A percentile compares a stretch with the other conserved stretches of the same genome.
These are phyloP conservation scores for Penicillium sp. DNA, from an alignment of 2,329 filamentous ascomycete species.

Conservation along the genomic window DNA sequence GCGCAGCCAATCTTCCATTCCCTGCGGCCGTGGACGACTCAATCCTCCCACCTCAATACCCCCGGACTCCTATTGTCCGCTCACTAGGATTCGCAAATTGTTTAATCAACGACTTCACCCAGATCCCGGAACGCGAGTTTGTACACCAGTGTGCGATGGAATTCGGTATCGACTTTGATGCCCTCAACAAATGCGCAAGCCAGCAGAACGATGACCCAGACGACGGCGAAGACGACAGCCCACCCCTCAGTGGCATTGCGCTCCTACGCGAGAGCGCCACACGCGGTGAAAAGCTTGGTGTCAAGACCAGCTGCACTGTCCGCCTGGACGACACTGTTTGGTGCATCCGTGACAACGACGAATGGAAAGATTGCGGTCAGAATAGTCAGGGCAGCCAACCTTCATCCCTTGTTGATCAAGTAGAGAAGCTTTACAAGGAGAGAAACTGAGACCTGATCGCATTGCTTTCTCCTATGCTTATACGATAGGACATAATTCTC, in stretches of 20 bases:
- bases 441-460: slow-evolving; percentile 16
- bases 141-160: slow-evolving; percentile 87
- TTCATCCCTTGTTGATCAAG: slow-evolving; percentile 70
- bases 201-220: slow-evolving; percentile 71
- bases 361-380: slow-evolving; percentile 79
- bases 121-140: slow-evolving; percentile 77
- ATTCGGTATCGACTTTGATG: slow-evolving; percentile 81
- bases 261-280: slow-evolving; percentile 50
- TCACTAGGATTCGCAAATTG: slow-evolving; percentile 95
- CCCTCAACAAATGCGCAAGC: slow-evolving; percentile 79
- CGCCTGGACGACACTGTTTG: slow-evolving; percentile 76
- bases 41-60: slow-evolving; percentile 54
- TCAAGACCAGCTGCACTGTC: slow-evolving; percentile 75
- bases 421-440: slow-evolving; percentile 67
- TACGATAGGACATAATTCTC: slow-evolving; percentile 2
- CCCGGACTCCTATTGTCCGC: slow-evolving; percentile 71
- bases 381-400: slow-evolving; percentile 55
- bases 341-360: slow-evolving; percentile 77
- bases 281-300: slow-evolving; percentile 60
- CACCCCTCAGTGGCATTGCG: slow-evolving; percentile 55
- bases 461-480: background rate
- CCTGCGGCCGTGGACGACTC: slow-evolving; percentile 26
- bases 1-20: slow-evolving; percentile 69
- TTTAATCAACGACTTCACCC: slow-evolving; percentile 70
- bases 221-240: slow-evolving; percentile 59